A percentile compares a stretch with the other conserved stretches of the same genome.
Conservation (phyloP, 345 rosid genomes). For the Euclidium syriacum region DNA sequence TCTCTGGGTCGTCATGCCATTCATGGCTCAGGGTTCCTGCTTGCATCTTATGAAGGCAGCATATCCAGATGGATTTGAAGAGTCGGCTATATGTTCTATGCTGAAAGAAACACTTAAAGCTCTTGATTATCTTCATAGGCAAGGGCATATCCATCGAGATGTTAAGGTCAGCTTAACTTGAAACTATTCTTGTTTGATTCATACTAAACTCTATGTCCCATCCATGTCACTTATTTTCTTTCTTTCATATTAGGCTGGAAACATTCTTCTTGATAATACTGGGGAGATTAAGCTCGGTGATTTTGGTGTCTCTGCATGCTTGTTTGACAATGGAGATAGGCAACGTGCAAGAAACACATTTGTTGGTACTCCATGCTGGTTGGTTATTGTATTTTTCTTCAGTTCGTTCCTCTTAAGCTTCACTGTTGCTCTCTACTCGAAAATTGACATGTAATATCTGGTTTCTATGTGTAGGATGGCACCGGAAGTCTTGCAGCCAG, state of each 20-base stretch:
- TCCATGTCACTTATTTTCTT: neutral
- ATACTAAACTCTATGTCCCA: neutral
- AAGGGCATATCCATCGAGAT: slow-evolving; percentile 97
- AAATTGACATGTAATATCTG: neutral
- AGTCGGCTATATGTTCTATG: slow-evolving; percentile 71
- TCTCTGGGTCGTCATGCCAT: slow-evolving; percentile 98
- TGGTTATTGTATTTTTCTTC: slow-evolving; percentile 26
- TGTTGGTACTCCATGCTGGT: slow-evolving; percentile 99
- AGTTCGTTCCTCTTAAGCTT: neutral
- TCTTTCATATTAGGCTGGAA: slow-evolving; percentile 69
- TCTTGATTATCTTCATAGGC: slow-evolving; percentile 94
- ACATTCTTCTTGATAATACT: slow-evolving; percentile 69
- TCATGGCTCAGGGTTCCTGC: slow-evolving; percentile 95
- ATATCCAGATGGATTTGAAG: slow-evolving; percentile 94
- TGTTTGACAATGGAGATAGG: slow-evolving; percentile 94
- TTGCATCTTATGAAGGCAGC: slow-evolving; percentile 93
- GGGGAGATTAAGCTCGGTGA: slow-evolving; percentile 91
- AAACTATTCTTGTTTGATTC: neutral
- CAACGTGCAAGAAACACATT: slow-evolving; percentile 94
- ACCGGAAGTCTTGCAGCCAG: slow-evolving; percentile 97
- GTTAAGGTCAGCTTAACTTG: slow-evolving; percentile 52
- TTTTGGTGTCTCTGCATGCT: slow-evolving; percentile 95
- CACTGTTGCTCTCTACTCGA: neutral
- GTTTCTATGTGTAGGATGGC: slow-evolving; percentile 77
- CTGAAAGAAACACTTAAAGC: slow-evolving; percentile 81